Evolutionary conservation across 257 asterid species (phyloP).

Genomic region (Fraxinus americana): DNA sequence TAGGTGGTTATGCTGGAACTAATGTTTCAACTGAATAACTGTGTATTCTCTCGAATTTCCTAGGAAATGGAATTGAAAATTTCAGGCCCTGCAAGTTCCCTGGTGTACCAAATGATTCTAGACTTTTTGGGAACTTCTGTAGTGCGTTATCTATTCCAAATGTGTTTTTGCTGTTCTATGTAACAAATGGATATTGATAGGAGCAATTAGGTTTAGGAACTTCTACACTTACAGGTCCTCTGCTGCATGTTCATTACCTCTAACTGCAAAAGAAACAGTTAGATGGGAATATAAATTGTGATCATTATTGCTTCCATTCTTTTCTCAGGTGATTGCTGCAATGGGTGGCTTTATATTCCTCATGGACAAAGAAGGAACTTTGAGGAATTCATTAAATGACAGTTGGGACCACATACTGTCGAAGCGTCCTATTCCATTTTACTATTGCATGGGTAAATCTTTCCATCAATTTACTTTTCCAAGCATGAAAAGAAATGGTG

Average conservation of each 20-base stretch:
- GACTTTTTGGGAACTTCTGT: neutral
- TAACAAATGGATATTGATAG: neutral
- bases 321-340: conserved; percentile 46
- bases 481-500: neutral
- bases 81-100: neutral
- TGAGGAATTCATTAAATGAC: conserved; percentile 50
- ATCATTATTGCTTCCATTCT: neutral
- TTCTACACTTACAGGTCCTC: neutral
- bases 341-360: conserved; percentile 43
- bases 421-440: conserved; percentile 55
- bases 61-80: neutral
- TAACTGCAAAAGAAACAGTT: neutral
- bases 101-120: neutral
- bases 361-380: conserved; percentile 57
- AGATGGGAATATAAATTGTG: neutral
- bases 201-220: neutral
- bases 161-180: neutral
- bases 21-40: conserved; percentile 2
- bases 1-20: neutral
- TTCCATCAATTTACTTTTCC: neutral
- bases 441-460: conserved; percentile 51
- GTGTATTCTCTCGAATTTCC: neutral
- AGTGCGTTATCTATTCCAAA: neutral
- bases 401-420: conserved; percentile 60
- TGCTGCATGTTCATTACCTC: neutral